Evolutionary conservation across 139 green algal species (phyloP), one percentile per base, ranked within the genome.

Genomic region (Edaphochlamys debaryana): DNA sequence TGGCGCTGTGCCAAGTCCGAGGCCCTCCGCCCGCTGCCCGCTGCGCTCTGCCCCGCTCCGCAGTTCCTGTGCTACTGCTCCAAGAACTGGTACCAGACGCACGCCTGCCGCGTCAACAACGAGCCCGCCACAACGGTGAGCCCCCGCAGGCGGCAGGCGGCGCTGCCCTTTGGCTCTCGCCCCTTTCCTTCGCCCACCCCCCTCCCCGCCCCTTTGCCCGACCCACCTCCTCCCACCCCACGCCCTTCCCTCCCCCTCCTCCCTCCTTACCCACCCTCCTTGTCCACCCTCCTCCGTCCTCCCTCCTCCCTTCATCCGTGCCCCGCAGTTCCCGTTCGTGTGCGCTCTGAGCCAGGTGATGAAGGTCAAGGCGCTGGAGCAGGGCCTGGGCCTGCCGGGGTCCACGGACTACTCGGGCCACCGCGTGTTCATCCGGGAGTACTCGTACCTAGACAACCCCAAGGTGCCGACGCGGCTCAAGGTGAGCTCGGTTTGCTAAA

Each of bases 21-120:
- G 3, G 30, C 30, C 30, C 15, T 4, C n/a, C 23, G 29, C 62
- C n/a, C n/a, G 6, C 20, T 23, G 30, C 62, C 29, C 23, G 58
- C 22, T 22, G 8, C 11, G 25, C 72, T 17, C 25, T 36, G 5
- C 54, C 40, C 73, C 29, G 1, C 29, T 25, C n/a, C 4, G 15
- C 83, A 91, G 87, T 82, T 91, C 67, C 62, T 70, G 25, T 91
- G 87, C 81, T 89, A 87, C 80, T 91, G 87, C 85, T 75, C 85
- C 62, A 84, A 86, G 63, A 89, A 87, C 60, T 91, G 73, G 73
- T 80, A 68, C 58, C 37, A 42, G 37, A 80, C 73, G 7, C 11
- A 45, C 8, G 36, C 58, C 22, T 91, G 87, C 48, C 87, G 87
- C 29, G 75, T 91, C 54, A 70, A 73, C 50, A 60, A 67, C 29